Percentiles rank a stretch among this genome's conserved stretches.
phyloP scores from a whole-genome alignment of 208 protist species.

The Trypanosoma vivax region DNA sequence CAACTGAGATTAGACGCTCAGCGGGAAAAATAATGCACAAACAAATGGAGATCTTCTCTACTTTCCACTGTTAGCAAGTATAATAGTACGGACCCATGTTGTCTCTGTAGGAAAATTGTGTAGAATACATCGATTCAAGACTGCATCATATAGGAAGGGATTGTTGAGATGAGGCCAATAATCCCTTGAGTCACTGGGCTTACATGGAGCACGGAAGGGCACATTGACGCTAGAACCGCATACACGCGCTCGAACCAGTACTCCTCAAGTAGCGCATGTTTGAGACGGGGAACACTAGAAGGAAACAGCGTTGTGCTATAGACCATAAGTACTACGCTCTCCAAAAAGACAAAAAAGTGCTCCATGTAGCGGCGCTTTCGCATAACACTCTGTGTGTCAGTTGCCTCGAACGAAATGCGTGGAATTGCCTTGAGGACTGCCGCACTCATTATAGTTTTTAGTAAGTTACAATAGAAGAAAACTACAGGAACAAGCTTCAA shows the following conservation, averaged over 20 bases:
- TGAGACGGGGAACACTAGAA: slow-evolving; percentile 14
- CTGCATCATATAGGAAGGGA: slow-evolving; percentile 23
- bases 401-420: slow-evolving; percentile 34
- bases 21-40: no score
- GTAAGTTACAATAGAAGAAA: slow-evolving; percentile 82
- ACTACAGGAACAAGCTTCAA: slow-evolving; percentile 70
- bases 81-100: no score
- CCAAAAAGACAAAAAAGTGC: slow-evolving; percentile 24
- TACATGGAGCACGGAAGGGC: slow-evolving; percentile 38
- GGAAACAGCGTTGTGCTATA: slow-evolving; percentile 71
- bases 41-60: no score
- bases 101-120: no score
- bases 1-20: no score
- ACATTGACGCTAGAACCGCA: slow-evolving; percentile 43
- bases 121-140: no score
- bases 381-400: slow-evolving; percentile 50
- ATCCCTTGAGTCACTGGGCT: slow-evolving; percentile 57
- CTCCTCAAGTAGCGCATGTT: slow-evolving; percentile 34
- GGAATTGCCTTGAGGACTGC: slow-evolving; percentile 19
- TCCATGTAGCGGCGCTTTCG: slow-evolving; percentile 15
- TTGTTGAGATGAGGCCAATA: slow-evolving; percentile 54
- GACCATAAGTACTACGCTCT: slow-evolving; percentile 59
- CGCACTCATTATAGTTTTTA: slow-evolving; percentile 11
- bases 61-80: no score
- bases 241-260: slow-evolving; percentile 22